Conservation (phyloP, 2,329 filamentous ascomycete species). For the Xylaria multiplex region DNA sequence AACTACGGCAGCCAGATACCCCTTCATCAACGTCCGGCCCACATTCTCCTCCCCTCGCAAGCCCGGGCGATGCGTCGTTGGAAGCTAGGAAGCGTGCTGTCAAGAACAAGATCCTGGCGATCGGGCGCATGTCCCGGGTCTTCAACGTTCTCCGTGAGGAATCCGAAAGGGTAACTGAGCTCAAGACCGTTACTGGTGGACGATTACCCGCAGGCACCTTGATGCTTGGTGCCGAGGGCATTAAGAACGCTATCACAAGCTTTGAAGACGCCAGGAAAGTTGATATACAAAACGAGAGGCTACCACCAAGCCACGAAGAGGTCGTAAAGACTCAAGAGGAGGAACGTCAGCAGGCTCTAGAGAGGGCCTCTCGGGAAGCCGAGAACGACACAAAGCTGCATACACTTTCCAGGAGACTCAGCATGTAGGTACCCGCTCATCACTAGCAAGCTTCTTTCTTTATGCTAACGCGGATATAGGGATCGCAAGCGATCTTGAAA, state of each 20-base stretch:
- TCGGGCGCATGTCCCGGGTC: conserved; percentile 93
- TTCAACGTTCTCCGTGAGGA: conserved; percentile 99
- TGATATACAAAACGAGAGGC: conserved; percentile 92
- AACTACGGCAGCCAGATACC: conserved; percentile 84
- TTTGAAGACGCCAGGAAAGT: conserved; percentile 98
- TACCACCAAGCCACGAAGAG: conserved; percentile 93
- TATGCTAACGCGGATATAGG: conserved; percentile 39
- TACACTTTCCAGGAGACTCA: conserved; percentile 87
- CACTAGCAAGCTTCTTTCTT: conserved; percentile 11
- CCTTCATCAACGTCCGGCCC: conserved; percentile 76
- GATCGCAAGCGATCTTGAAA: conserved; percentile 49
- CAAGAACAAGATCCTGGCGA: conserved; percentile 99
- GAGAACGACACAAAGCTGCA: conserved; percentile 88
- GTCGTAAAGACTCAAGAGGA: conserved; percentile 84
- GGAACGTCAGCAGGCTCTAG: conserved; percentile 82
- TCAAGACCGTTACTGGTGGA: conserved; percentile 95
- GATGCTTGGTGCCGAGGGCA: conserved; percentile 97
- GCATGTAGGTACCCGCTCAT: conserved; percentile 79
- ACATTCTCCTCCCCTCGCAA: conserved; percentile 74
- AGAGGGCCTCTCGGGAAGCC: conserved; percentile 86
- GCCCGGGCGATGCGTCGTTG: conserved; percentile 77
- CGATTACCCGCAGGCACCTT: conserved; percentile 93
- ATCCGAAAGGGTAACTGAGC: conserved; percentile 93
- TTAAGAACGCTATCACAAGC: conserved; percentile 96
- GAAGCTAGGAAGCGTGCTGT: conserved; percentile 96